Evolutionary conservation across 2,329 filamentous ascomycete genomes (phyloP), one percentile per base, ranked within the genome.

Genomic region (Penicillium paneum): DNA sequence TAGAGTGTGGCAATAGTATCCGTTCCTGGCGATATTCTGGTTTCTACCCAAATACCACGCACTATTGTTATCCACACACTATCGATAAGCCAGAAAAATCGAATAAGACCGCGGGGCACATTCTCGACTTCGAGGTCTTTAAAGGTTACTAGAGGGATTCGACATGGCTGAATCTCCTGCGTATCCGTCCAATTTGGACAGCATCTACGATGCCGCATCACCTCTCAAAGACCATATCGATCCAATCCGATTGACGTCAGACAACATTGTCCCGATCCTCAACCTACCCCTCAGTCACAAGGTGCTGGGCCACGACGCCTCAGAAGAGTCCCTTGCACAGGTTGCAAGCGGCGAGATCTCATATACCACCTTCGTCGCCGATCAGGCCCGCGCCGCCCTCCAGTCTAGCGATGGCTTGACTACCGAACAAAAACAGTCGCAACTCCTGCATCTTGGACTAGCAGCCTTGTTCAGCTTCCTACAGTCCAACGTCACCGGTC

Each of bases 401-500:
- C 54, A 63, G 47, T 52, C 52, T 15, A 49, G 34, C 45, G 62
- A 62, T 46, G 67, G 56, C 39, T 60, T 62, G 43, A 67, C 53
- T 42, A 38, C 51, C 12, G 62, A 66, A 52, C 66, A 70, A 59
- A 62, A 62, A 48, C 66, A 71, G 47, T 76, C 75, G 5, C 71
- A 74, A 45, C 57, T 79, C 8, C 59, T 84, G 50, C 76, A 83
- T 41, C 76, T 88, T 32, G 89, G 85, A 10, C 76, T 90, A 44
- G 85, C 88, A 1, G 83, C 87, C 1, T 79, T 96, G 11, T 82
- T 90, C 66, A 83, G 87, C 11, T 97, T 96, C 69, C 74, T 96
- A 15, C 92, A 97, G 71, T 85, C 85, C 1, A 96, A 91, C 68
- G 89, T 95, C 50, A 96, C 92, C 3, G 92, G 92, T 0, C 92